Evolutionary conservation across 768 basidiomycete species (phyloP).

Genomic region (Omphalotus guepiniiformis): DNA sequence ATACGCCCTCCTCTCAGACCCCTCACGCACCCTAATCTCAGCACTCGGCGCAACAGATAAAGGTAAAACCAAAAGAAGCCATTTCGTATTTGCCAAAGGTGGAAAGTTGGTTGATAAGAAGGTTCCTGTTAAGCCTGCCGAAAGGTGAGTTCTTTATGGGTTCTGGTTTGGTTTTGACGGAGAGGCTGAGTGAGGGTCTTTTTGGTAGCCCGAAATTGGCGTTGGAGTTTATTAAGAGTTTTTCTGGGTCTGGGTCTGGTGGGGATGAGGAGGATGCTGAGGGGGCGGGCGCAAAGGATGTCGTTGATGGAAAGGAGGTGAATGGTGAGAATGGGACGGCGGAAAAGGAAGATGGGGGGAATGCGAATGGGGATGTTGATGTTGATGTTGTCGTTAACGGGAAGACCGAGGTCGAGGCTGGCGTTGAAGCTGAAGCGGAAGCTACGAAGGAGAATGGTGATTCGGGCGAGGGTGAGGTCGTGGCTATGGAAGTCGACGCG

Average conservation of each 20-base stretch:
- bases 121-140: conserved; percentile 80
- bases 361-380: not conserved
- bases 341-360: too few relatives aligned
- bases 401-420: too few relatives aligned
- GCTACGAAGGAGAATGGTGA: not conserved
- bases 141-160: conserved; percentile 51
- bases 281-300: not conserved
- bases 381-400: not conserved
- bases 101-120: conserved; percentile 80
- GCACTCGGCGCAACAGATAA: conserved; percentile 78
- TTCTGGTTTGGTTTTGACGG: not conserved
- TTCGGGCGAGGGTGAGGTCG: not conserved
- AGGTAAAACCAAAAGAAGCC: conserved; percentile 85
- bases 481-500: not conserved
- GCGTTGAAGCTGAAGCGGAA: not conserved
- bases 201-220: conserved; percentile 53
- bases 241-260: not conserved
- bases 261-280: not conserved
- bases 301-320: not conserved
- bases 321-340: too few relatives aligned
- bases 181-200: not conserved
- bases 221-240: conserved; percentile 62
- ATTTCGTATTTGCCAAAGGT: conserved; percentile 91
- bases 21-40: conserved; percentile 72
- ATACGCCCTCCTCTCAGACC: conserved; percentile 86